phyloP scores from a whole-genome alignment of 148 eudicot genomes.

The Rhododendron griersonianum region DNA sequence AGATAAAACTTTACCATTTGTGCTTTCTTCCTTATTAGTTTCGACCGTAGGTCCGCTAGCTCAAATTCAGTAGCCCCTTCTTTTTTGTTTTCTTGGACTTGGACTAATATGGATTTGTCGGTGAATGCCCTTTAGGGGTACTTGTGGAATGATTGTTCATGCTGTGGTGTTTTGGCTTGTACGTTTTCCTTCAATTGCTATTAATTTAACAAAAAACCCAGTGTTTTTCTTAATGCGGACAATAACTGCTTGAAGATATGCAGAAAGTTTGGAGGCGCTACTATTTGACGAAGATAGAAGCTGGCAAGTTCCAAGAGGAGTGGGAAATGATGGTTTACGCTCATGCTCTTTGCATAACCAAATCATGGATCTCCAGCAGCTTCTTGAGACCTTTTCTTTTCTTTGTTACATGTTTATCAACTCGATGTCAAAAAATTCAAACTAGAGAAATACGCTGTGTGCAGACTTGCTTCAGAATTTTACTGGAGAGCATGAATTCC shows the following conservation, averaged over 20 bases:
- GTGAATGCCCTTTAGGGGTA: neutral
- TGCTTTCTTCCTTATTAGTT: neutral
- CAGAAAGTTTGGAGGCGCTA: slow-evolving; percentile 93
- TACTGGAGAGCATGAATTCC: slow-evolving; percentile 62
- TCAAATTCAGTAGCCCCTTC: neutral
- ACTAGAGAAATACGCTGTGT: slow-evolving; percentile 48
- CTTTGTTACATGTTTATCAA: slow-evolving; percentile 45
- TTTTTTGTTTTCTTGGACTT: neutral
- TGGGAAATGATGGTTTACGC: slow-evolving; percentile 43
- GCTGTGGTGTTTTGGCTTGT: neutral
- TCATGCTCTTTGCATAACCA: slow-evolving; percentile 19
- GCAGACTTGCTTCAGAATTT: slow-evolving; percentile 56
- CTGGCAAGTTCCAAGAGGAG: slow-evolving; percentile 59
- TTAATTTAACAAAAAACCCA: neutral
- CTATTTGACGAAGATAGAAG: slow-evolving; percentile 36
- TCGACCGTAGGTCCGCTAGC: neutral
- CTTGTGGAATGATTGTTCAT: neutral
- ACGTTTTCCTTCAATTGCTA: neutral
- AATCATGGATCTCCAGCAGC: slow-evolving; percentile 52
- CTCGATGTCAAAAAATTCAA: slow-evolving; percentile 34
- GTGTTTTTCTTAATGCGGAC: neutral
- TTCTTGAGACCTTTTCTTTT: slow-evolving; percentile 78
- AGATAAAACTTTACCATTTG: neutral
- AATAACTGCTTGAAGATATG: slow-evolving; percentile 11
- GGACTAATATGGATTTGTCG: neutral